A percentile compares a stretch with the other conserved stretches of the same genome.
Evolutionary conservation across 2,329 filamentous ascomycete genomes (phyloP).

Genomic region (Neodidymelliopsis sp.): DNA sequence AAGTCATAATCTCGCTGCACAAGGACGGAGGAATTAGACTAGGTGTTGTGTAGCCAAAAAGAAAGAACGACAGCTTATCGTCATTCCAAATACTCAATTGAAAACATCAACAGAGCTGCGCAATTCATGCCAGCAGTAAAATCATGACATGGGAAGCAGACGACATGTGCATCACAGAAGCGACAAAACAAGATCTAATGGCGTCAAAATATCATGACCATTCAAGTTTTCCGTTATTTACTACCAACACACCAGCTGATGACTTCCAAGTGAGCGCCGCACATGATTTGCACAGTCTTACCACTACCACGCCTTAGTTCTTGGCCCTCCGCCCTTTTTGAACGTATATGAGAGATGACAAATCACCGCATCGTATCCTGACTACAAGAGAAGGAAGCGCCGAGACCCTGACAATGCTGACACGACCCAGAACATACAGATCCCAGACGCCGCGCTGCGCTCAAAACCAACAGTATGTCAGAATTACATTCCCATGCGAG

Average conservation of each 20-base stretch:
- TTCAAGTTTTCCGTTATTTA: conserved; percentile 11
- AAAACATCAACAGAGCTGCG: too few relatives aligned
- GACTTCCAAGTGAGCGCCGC: neutral
- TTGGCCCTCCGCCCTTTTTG: neutral
- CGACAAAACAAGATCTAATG: neutral
- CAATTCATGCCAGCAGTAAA: too few relatives aligned
- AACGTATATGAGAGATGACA: neutral
- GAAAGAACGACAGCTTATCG: too few relatives aligned
- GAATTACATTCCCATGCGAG: conserved; percentile 7
- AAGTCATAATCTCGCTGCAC: too few relatives aligned
- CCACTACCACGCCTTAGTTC: too few relatives aligned
- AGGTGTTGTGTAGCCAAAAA: too few relatives aligned
- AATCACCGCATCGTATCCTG: neutral
- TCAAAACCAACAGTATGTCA: conserved; percentile 18
- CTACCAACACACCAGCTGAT: conserved; percentile 2
- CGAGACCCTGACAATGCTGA: conserved; percentile 11
- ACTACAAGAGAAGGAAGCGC: conserved; percentile 4
- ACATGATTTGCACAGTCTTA: neutral
- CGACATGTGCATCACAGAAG: neutral
- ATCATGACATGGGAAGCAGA: too few relatives aligned
- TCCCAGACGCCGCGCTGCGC: conserved; percentile 26
- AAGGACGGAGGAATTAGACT: too few relatives aligned
- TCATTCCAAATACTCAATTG: too few relatives aligned
- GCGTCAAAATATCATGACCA: conserved; percentile 13
- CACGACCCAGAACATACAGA: conserved; percentile 15